Conservation (phyloP, 2,329 filamentous ascomycete genomes). For the Alternaria consortialis region DNA sequence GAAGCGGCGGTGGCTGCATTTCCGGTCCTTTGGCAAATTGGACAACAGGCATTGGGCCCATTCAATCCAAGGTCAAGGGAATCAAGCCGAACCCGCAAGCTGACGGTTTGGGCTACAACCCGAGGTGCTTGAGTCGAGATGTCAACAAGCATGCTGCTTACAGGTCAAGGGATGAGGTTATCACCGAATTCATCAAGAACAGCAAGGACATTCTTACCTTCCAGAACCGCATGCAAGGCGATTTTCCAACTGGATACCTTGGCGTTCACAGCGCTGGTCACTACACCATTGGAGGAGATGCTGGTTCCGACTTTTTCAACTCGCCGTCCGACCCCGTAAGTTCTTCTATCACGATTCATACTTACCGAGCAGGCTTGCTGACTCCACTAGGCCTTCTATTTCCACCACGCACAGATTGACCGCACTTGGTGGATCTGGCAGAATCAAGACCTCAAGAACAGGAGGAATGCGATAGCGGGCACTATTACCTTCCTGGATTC, state of each 20-base stretch:
- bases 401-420: slow-evolving; percentile 60
- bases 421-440: slow-evolving; percentile 62
- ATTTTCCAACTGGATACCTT: slow-evolving; percentile 24
- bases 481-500: slow-evolving; percentile 57
- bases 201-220: slow-evolving; percentile 41
- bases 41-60: slow-evolving; percentile 58
- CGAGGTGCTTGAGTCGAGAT: slow-evolving; percentile 51
- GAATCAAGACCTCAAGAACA: slow-evolving; percentile 50
- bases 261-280: slow-evolving; percentile 59
- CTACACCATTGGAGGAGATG: slow-evolving; percentile 33
- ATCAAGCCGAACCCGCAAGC: slow-evolving; percentile 38
- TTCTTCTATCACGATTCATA: not conserved
- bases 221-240: slow-evolving; percentile 48
- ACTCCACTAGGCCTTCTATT: slow-evolving; percentile 48
- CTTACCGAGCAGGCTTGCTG: fast-evolving
- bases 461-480: slow-evolving; percentile 52
- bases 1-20: slow-evolving; percentile 65
- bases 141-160: slow-evolving; percentile 34
- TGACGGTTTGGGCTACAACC: slow-evolving; percentile 41
- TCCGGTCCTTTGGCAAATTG: slow-evolving; percentile 59
- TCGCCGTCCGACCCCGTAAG: slow-evolving; percentile 54
- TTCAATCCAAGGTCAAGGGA: slow-evolving; percentile 45
- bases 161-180: slow-evolving; percentile 33
- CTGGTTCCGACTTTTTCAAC: slow-evolving; percentile 51
- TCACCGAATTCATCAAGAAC: slow-evolving; percentile 30